These are phyloP conservation scores for Cladosporium sp. DNA, from an alignment of 2,329 filamentous ascomycete species.

Conservation along the genomic window DNA sequence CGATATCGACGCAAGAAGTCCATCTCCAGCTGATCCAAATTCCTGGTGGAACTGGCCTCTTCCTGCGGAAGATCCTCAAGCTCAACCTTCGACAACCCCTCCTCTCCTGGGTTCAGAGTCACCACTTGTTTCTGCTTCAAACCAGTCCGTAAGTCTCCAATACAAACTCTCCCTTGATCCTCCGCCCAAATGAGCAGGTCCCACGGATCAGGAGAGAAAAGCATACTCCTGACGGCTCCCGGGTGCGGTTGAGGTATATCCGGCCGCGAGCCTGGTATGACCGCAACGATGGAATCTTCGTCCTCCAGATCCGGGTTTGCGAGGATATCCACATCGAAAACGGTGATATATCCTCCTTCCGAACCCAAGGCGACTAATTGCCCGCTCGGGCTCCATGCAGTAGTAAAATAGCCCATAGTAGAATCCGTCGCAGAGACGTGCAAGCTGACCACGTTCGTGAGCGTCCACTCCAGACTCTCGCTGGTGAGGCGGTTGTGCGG, in stretches of 20 bases:
- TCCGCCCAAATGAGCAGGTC: constrained; percentile 94
- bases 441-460: constrained; percentile 37
- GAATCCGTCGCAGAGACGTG: constrained; percentile 31
- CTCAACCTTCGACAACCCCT: constrained; percentile 52
- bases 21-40: constrained; percentile 43
- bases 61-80: constrained; percentile 43
- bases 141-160: constrained; percentile 66
- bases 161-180: constrained; percentile 69
- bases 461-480: constrained; percentile 35
- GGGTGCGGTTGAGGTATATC: constrained; percentile 46
- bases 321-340: constrained; percentile 58
- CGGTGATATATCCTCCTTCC: constrained; percentile 72
- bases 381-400: constrained; percentile 69
- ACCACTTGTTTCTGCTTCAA: constrained; percentile 66
- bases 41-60: constrained; percentile 14
- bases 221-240: constrained; percentile 84
- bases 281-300: constrained; percentile 64
- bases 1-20: constrained; percentile 42
- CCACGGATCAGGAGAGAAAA: constrained; percentile 83
- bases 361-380: constrained; percentile 70
- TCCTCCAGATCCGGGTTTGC: constrained; percentile 33
- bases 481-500: constrained; percentile 34
- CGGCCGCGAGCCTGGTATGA: constrained; percentile 73
- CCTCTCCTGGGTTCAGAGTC: constrained; percentile 54
- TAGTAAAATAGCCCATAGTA: constrained; percentile 64